Evolutionary conservation across 2,329 filamentous ascomycete species (phyloP), one percentile per base, ranked within the genome.

Genomic region (Kalmusia sp.): DNA sequence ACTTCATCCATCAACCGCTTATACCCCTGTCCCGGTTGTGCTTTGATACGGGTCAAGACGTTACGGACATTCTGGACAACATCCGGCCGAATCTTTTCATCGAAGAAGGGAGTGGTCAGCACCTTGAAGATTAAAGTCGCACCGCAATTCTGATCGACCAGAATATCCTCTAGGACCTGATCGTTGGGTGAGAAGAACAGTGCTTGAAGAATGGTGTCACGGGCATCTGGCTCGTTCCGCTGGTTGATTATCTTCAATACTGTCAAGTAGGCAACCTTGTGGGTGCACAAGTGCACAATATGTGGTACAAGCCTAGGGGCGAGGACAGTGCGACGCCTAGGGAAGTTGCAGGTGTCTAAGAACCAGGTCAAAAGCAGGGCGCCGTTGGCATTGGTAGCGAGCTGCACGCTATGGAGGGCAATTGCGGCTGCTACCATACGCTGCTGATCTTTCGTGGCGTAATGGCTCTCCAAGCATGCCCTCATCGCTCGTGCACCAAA

Each of bases 1-100:
- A 99, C 95, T 73, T 99, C 95, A 68, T 99, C 95, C 95, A 99
- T 99, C 55, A 99, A 79, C 48, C 95, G 89, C 82, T 98, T 99
- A 80, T 99, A 99, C 47, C 95, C 95, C 77, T 98, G 95, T 57
- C 88, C 90, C 14, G 95, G 92, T 68, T 96, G 91, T 5, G 92
- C 93, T 79, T 97, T 97, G 76, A 98, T 88, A 67, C 90, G 89
- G 28, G 93, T 78, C 28, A 99, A 83, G 33, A 98, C 92, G 65
- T 87, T 91, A 69, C 93, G 92, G 46, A 99, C 91, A 53, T 92
- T 97, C 68, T 96, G 92, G 4, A 96, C 86, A 19, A 97, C 92
- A 66, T 97, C 91, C 39, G 84, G 81, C 41, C 95, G 89, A 71
- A 97, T 93, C 47, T 82, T 87, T 72, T 99, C 95, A 62, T 99